Evolutionary conservation across 164 flowering plant species (phyloP).

Genomic region (Akebia trifoliata): DNA sequence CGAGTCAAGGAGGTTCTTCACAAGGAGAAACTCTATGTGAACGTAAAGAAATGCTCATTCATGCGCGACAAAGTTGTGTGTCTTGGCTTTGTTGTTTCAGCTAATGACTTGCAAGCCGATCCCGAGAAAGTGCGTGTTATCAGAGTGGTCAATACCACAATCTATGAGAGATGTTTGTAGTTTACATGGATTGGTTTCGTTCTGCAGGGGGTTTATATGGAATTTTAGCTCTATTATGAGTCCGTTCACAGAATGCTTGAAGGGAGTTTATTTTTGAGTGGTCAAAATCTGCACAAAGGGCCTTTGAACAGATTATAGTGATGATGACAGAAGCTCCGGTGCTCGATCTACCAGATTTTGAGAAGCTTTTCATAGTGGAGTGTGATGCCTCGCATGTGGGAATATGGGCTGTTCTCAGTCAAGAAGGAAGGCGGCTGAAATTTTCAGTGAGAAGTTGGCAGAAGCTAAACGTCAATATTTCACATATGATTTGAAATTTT

Average conservation of each 20-base stretch:
- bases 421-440: too few relatives aligned
- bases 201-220: background rate
- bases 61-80: background rate
- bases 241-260: slow-evolving; percentile 3
- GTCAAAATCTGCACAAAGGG: background rate
- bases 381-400: too few relatives aligned
- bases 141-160: slow-evolving; percentile 1
- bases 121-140: background rate
- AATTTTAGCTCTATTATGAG: slow-evolving; percentile 6
- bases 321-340: background rate
- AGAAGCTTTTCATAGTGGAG: too few relatives aligned
- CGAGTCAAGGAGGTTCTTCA: slow-evolving; percentile 1
- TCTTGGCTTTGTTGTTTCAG: background rate
- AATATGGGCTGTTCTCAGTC: too few relatives aligned
- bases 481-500: too few relatives aligned
- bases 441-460: too few relatives aligned
- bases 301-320: background rate
- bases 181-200: slow-evolving; percentile 6
- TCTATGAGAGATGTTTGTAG: background rate
- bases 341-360: too few relatives aligned
- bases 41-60: slow-evolving; percentile 6
- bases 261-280: too few relatives aligned
- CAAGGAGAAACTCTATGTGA: background rate
- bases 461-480: too few relatives aligned
- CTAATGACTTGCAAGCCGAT: background rate